These are phyloP conservation scores for Leccinum fuscescens DNA, from an alignment of 1,284 basidiomycete species.

Conservation along the genomic window DNA sequence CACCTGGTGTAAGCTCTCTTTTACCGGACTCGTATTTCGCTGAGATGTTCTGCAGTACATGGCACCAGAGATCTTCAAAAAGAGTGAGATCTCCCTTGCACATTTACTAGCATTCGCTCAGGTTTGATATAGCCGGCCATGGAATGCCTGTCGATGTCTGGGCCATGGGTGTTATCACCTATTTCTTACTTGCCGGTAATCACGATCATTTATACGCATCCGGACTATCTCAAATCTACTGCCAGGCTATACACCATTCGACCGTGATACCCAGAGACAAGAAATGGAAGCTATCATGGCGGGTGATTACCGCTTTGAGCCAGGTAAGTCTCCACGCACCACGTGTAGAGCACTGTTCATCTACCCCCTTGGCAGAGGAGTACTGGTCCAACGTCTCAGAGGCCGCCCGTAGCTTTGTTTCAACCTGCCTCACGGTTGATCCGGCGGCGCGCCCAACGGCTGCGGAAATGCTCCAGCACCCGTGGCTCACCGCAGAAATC, in stretches of 20 bases:
- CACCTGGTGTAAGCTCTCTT: conserved; percentile 61
- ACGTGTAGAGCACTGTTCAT: not conserved
- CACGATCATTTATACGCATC: not conserved
- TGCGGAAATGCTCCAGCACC: conserved; percentile 45
- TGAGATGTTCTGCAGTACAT: conserved; percentile 66
- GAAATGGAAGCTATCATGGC: conserved; percentile 93
- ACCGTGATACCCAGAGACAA: conserved; percentile 82
- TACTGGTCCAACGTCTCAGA: conserved; percentile 87
- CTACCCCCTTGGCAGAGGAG: conserved; percentile 44
- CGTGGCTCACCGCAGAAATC: conserved; percentile 69
- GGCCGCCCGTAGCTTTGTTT: conserved; percentile 81
- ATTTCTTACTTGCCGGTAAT: conserved; percentile 82
- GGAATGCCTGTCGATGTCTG: conserved; percentile 96
- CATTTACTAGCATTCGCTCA: conserved; percentile 1
- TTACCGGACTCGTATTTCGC: not conserved
- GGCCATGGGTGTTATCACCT: conserved; percentile 96
- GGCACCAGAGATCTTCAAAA: conserved; percentile 98
- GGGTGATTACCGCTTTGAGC: conserved; percentile 91
- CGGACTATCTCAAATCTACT: conserved; percentile 1
- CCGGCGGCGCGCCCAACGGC: conserved; percentile 77
- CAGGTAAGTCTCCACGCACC: conserved; percentile 39
- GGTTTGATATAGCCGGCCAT: conserved; percentile 68
- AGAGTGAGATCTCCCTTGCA: conserved; percentile 51
- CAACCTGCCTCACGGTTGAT: conserved; percentile 80
- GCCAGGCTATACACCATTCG: conserved; percentile 85